Evolutionary conservation across 2,329 filamentous ascomycete species (phyloP).

Genomic region (Ascochyta rabiei): DNA sequence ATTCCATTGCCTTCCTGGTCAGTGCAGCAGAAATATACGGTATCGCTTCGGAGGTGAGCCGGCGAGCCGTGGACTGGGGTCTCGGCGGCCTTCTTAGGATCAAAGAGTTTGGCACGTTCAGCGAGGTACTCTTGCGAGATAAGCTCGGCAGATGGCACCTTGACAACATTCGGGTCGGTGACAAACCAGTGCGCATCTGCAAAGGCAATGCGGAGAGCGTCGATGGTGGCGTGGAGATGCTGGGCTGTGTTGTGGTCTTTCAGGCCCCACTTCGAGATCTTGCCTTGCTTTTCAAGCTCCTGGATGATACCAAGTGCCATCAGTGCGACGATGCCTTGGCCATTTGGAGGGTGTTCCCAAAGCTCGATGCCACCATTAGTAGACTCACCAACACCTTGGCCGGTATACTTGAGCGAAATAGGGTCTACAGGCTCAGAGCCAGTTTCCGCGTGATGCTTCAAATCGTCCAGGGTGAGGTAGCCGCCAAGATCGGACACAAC

Average conservation of each 20-base stretch:
- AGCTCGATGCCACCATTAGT: slow-evolving; percentile 71
- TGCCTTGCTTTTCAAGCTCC: slow-evolving; percentile 76
- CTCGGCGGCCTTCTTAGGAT: slow-evolving; percentile 58
- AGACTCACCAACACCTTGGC: slow-evolving; percentile 63
- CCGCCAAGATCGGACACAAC: slow-evolving; percentile 79
- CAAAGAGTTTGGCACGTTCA: slow-evolving; percentile 68
- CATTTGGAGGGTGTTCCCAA: slow-evolving; percentile 97
- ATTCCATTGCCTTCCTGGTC: slow-evolving; percentile 87
- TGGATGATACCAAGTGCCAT: slow-evolving; percentile 94
- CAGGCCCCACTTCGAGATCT: slow-evolving; percentile 72
- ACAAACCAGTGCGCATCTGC: slow-evolving; percentile 91
- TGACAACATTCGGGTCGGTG: slow-evolving; percentile 75
- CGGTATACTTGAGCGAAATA: slow-evolving; percentile 79
- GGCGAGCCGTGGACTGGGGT: slow-evolving; percentile 71
- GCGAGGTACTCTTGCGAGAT: slow-evolving; percentile 77
- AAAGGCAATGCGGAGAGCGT: slow-evolving; percentile 87
- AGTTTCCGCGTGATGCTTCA: slow-evolving; percentile 73
- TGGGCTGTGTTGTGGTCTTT: slow-evolving; percentile 80
- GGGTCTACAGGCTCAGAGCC: slow-evolving; percentile 83
- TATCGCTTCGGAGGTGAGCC: slow-evolving; percentile 85
- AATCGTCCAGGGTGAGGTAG: slow-evolving; percentile 77
- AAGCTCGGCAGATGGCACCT: slow-evolving; percentile 72
- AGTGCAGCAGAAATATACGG: slow-evolving; percentile 89
- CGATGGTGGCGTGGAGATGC: slow-evolving; percentile 81
- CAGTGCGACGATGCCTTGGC: slow-evolving; percentile 91